Evolutionary conservation across 2,329 filamentous ascomycete genomes (phyloP).

Genomic region (Fusarium bactridioides): DNA sequence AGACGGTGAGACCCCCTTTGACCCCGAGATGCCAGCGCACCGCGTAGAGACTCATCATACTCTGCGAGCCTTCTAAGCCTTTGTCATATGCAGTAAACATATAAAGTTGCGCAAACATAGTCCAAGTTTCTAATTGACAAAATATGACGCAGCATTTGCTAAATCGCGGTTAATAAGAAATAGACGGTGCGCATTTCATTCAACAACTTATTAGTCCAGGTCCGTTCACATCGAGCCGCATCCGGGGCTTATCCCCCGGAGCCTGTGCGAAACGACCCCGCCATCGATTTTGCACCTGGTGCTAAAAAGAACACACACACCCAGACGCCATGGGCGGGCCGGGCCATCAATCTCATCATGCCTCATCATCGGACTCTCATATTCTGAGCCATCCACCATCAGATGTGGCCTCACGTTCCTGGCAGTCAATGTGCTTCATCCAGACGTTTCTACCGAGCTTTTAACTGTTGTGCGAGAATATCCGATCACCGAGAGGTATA

Average conservation of each 20-base stretch:
- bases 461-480: not conserved
- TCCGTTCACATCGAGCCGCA: constrained; percentile 18
- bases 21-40: constrained; percentile 18
- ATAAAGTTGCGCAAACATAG: not conserved
- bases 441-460: constrained; percentile 1
- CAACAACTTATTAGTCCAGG: not conserved
- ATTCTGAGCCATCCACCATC: constrained; percentile 34
- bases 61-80: not conserved
- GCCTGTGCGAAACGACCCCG: constrained; percentile 24
- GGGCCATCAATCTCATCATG: constrained; percentile 18
- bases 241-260: constrained; percentile 28
- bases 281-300: not conserved
- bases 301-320: constrained; percentile 3
- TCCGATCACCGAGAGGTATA: not conserved
- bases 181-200: constrained; percentile 11
- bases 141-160: constrained; percentile 15
- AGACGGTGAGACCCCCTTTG: constrained; percentile 31
- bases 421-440: constrained; percentile 3
- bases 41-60: constrained; percentile 12
- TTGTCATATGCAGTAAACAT: not conserved
- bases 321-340: constrained; percentile 19
- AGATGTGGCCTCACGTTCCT: constrained; percentile 35
- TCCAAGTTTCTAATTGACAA: not conserved
- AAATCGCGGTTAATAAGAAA: not conserved
- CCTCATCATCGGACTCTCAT: constrained; percentile 14